A percentile compares a stretch with the other conserved stretches of the same genome.
These are phyloP conservation scores for Verbena officinalis DNA, from an alignment of 257 asterid genomes.

Conservation along the genomic window DNA sequence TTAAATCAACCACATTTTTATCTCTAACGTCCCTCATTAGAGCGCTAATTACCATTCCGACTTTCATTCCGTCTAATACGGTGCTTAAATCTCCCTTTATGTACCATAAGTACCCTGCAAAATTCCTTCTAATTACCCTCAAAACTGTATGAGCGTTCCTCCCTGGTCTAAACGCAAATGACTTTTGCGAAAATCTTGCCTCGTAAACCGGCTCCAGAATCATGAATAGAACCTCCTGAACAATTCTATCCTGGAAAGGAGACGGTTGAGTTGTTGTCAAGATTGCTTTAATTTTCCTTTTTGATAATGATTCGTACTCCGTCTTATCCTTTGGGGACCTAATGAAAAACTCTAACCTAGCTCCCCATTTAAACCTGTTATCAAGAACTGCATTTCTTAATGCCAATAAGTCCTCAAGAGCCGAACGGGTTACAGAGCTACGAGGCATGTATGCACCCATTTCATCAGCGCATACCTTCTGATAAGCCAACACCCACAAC, in stretches of 20 bases:
- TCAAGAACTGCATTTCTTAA: constrained; percentile 89
- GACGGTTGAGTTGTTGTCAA: constrained; percentile 84
- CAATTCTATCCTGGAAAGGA: constrained; percentile 86
- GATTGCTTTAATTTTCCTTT: constrained; percentile 84
- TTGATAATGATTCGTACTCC: constrained; percentile 82
- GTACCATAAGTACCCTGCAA: constrained; percentile 98
- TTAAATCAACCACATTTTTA: constrained; percentile 88
- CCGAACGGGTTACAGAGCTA: constrained; percentile 66
- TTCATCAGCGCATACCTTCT: constrained; percentile 90
- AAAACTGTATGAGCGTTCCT: constrained; percentile 87
- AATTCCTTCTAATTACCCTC: constrained; percentile 90
- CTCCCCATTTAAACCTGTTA: constrained; percentile 87
- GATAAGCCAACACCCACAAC: constrained; percentile 95
- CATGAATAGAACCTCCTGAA: constrained; percentile 84
- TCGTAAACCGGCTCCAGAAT: constrained; percentile 90
- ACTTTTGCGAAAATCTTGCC: constrained; percentile 86
- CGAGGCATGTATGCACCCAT: constrained; percentile 84
- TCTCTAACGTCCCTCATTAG: constrained; percentile 96
- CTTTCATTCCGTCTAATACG: constrained; percentile 87
- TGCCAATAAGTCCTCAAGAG: constrained; percentile 81
- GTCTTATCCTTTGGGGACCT: constrained; percentile 90
- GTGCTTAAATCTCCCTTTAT: constrained; percentile 90
- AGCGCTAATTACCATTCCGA: constrained; percentile 85
- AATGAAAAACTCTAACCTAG: constrained; percentile 84
- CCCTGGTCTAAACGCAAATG: constrained; percentile 93